Base-by-base conservation (phyloP, 306 rosid genomes). In the Cicer cuneatum region DNA sequence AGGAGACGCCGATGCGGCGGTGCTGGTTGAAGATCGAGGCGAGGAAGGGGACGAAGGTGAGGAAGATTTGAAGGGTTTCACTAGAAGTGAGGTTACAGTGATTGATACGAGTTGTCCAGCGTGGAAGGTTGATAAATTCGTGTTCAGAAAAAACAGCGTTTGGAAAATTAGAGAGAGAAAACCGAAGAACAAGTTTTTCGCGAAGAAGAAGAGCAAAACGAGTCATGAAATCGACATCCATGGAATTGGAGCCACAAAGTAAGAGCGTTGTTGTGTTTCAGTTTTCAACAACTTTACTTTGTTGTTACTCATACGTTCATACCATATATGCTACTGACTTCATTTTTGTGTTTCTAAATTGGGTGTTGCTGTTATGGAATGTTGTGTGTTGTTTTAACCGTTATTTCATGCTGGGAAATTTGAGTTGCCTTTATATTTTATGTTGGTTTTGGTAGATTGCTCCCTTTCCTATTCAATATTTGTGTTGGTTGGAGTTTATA, bases 91-190 rank as follows among this genome's bases (percentile, higher is more conserved):
- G 72, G 95, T 92, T 45, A 94, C 98, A 0, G 92, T 94, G 71
- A 91, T 94, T 24, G 98, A 94, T 66, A 94, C 97, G 19, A 94
- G 98, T 66, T 77, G 73, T 11, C 75, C 80, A 6, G 73, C 67
- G 2, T 94, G 97, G 98, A 94, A 94, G 84, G 80, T 87, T 43
- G 96, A 91, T 39, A 94, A 86, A 80, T 66, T 90, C 15, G 90
- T 91, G 63, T 94, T 88, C 83, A 82, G 96, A 77, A 91, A 86
- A 67, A 86, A 85, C 40, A 87, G 64, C 45, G 86, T 88, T 52
- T 94, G 98, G 98, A 91, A 89, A 80, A 86, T 91, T 21, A 87
- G 92, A 87, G 97, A 91, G 59, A 93, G 86, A 83, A 91, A 87
- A 85, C 80, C 78, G 0, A 89, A 85, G 77, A 71, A 57, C 18